phyloP scores from a whole-genome alignment of 106 monocot genomes.

The Phalaenopsis aphrodite region DNA sequence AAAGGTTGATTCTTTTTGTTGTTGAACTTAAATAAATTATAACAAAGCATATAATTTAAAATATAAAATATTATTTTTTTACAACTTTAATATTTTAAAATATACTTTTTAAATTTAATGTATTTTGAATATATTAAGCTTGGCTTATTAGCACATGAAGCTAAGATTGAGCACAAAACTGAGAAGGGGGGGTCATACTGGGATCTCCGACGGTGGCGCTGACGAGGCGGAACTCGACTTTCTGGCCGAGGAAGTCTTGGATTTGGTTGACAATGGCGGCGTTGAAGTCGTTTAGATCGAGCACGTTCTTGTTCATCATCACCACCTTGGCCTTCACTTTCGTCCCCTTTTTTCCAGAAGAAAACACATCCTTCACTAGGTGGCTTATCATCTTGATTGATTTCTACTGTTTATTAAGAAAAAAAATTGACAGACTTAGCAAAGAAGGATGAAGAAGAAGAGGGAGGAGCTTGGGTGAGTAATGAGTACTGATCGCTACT shows the following conservation, averaged over 20 bases:
- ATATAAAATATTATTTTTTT: no score
- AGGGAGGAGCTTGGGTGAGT: no score
- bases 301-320: conserved; percentile 28
- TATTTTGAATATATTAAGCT: no score
- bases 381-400: neutral
- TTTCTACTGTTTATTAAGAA: no score
- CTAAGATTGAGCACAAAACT: neutral
- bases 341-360: neutral
- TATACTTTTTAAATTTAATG: no score
- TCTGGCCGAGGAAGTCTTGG: conserved; percentile 24
- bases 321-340: conserved; percentile 21
- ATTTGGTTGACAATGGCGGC: conserved; percentile 26
- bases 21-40: neutral
- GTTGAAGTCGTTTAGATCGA: conserved; percentile 24
- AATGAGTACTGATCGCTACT: no score
- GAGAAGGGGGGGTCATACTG: neutral
- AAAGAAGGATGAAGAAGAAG: no score
- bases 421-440: no score
- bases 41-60: neutral
- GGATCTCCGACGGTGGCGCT: conserved; percentile 17
- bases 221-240: conserved; percentile 19
- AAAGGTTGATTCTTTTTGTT: neutral
- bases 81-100: no score
- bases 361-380: neutral
- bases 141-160: neutral